phyloP scores from a whole-genome alignment of 2,329 filamentous ascomycete species.

The Fusarium duplospermum region DNA sequence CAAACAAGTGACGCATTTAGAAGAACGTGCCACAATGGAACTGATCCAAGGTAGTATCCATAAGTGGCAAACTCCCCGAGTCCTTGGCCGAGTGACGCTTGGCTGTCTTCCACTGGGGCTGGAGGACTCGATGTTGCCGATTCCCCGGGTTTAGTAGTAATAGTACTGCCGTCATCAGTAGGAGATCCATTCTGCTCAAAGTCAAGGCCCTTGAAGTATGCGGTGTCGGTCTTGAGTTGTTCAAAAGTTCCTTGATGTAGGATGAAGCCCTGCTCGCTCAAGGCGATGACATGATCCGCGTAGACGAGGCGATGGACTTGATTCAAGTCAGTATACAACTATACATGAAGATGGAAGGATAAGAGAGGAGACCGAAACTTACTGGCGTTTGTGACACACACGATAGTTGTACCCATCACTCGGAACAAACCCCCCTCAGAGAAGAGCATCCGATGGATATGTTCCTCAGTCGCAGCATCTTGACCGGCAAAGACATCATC shows the following conservation, averaged over 20 bases:
- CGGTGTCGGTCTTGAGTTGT: constrained; percentile 9
- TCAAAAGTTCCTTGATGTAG: constrained; percentile 23
- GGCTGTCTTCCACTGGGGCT: background rate
- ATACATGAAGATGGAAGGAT: background rate
- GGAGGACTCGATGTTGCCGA: background rate
- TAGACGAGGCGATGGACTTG: constrained; percentile 6
- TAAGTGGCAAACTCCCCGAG: constrained; percentile 17
- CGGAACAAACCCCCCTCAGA: background rate
- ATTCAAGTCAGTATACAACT: background rate
- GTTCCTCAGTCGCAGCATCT: constrained; percentile 24
- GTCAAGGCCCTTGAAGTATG: constrained; percentile 16
- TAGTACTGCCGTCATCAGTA: background rate
- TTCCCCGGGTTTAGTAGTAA: background rate
- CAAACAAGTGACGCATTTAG: background rate
- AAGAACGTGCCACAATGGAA: constrained; percentile 10
- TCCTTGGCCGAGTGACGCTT: background rate
- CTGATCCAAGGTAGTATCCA: constrained; percentile 14
- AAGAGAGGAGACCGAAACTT: background rate
- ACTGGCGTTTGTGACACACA: constrained; percentile 18
- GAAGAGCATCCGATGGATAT: constrained; percentile 13
- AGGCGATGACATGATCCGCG: constrained; percentile 12
- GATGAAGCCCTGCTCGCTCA: constrained; percentile 11
- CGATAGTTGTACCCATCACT: background rate
- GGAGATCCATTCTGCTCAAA: constrained; percentile 2
- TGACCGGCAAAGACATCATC: constrained; percentile 50